Evolutionary conservation across 2,329 filamentous ascomycete species (phyloP), one percentile per base, ranked within the genome.

Genomic region (Pseudogymnoascus sp.): DNA sequence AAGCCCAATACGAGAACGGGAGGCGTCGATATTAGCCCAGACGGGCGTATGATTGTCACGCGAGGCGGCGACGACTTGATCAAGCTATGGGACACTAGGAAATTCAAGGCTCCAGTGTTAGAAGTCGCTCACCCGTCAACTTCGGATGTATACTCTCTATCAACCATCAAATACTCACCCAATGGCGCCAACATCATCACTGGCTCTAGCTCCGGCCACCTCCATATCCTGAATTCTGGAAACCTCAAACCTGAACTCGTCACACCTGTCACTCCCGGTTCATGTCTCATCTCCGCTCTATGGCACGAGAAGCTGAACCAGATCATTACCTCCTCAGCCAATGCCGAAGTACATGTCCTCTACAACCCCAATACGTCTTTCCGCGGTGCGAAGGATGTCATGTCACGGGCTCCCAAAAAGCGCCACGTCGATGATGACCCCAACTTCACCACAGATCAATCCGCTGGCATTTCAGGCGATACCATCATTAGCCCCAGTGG

Each of bases 241-340:
- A 97, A 95, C 60, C 80, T 99, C 63, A 87, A 84, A 64, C 82
- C 92, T 1, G 92, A 97, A 73, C 84, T 91, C 31, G 86, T 93
- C 63, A 96, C 93, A 2, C 88, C 91, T 2, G 85, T 99, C n/a
- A 97, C 93, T 0, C 88, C 91, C 0, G 89, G 88, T 12, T 90
- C 87, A 5, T 84, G 93, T 0, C 78, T 99, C 7, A 90, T 97
- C 66, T 86, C 87, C 1, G 91, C 96, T 25, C 80, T 90, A 66
- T 99, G 94, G 94, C 93, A 99, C 71, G 82, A 89, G 18, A 96
- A 92, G 75, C 85, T 99, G 72, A 97, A 99, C 73, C 94, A 99
- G 73, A 96, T 99, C 70, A 76, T 97, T 67, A 96, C 93, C 7
- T 93, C 92, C 64, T 97, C 93, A 53, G 91, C 91, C 61, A 96